These are phyloP conservation scores for Teunomyces panamensis DNA, from an alignment of 805 yeast species.

Conservation along the genomic window DNA sequence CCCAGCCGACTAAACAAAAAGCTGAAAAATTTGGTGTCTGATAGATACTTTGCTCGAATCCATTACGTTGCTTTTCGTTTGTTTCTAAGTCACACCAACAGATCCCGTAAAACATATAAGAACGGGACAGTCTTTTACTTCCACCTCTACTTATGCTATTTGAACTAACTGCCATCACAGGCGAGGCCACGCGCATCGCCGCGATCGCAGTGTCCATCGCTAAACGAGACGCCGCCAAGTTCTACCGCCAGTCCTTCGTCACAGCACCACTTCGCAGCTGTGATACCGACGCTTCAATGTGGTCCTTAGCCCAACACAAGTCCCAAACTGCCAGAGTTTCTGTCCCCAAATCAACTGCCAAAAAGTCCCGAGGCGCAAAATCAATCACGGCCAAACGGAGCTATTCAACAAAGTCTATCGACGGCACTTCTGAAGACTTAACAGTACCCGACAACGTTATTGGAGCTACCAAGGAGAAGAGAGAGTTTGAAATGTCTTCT, in stretches of 20 bases:
- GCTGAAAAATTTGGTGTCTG: neutral
- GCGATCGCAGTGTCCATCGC: slow-evolving; percentile 15
- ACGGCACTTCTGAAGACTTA: neutral
- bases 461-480: slow-evolving; percentile 3
- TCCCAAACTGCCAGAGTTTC: slow-evolving; percentile 3
- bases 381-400: neutral
- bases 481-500: slow-evolving; percentile 20
- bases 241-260: slow-evolving; percentile 20
- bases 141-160: neutral
- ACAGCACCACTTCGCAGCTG: slow-evolving; percentile 17
- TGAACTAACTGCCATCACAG: slow-evolving; percentile 24
- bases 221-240: slow-evolving; percentile 16
- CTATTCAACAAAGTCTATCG: slow-evolving; percentile 7
- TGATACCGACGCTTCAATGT: slow-evolving; percentile 22
- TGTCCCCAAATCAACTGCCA: neutral
- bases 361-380: neutral
- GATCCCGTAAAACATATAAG: neutral
- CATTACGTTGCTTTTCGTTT: neutral
- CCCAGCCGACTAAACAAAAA: neutral
- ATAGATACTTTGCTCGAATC: neutral
- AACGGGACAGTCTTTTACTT: no score
- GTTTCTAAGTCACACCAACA: neutral
- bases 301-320: slow-evolving; percentile 15
- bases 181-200: slow-evolving; percentile 20
- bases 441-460: slow-evolving; percentile 1